phyloP scores from a whole-genome alignment of 83 land plant genomes.

The Diphasiastrum complanatum region DNA sequence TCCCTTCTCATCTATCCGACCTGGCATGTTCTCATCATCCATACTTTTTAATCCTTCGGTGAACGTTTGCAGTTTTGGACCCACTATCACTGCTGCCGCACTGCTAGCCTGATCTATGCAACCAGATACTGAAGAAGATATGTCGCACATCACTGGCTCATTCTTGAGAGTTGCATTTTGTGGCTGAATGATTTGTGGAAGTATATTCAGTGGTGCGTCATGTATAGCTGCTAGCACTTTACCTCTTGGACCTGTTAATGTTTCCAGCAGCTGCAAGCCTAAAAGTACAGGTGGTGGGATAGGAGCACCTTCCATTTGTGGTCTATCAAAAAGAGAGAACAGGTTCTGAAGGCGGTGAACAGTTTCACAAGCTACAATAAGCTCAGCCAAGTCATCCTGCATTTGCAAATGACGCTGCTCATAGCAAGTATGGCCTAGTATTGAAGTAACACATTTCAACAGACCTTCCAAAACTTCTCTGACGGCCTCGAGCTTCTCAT shows the following conservation, averaged over 20 bases:
- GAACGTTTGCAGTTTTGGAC: too few species aligned
- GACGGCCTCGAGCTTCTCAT: constrained; percentile 56
- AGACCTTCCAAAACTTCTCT: constrained; percentile 73
- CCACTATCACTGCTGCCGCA: too few species aligned
- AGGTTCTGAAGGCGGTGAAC: constrained; percentile 80
- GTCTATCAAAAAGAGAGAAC: constrained; percentile 85
- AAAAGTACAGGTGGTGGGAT: constrained; percentile 77
- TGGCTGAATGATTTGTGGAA: not conserved
- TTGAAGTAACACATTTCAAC: constrained; percentile 47
- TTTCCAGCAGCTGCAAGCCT: constrained; percentile 56
- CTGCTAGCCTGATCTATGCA: too few species aligned
- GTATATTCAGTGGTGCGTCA: constrained; percentile 18
- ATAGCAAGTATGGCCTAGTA: constrained; percentile 50
- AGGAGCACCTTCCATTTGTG: constrained; percentile 85
- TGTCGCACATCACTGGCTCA: too few species aligned
- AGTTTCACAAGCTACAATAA: constrained; percentile 63
- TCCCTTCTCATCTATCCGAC: too few species aligned
- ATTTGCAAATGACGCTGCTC: constrained; percentile 61
- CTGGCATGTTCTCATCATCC: too few species aligned
- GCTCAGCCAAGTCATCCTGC: constrained; percentile 75
- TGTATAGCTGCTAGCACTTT: constrained; percentile 13
- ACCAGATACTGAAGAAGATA: too few species aligned
- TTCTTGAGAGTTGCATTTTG: too few species aligned
- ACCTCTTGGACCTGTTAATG: constrained; percentile 53
- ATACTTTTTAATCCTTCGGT: too few species aligned